Evolutionary conservation across 768 basidiomycete species (phyloP).

Genomic region (Suillus americanus): DNA sequence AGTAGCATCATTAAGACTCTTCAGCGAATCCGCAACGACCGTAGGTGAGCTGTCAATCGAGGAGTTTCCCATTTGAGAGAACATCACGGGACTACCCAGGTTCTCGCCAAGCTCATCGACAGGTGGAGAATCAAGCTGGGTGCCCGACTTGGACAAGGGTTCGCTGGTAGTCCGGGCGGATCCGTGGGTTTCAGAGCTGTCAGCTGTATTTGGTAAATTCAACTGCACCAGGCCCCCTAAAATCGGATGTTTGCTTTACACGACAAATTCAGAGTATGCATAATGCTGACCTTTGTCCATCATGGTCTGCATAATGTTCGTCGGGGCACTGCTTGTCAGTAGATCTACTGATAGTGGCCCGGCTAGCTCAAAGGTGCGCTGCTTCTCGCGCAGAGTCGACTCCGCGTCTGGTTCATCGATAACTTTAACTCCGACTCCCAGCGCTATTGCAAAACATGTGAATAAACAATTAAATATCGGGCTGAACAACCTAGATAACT

Average conservation of each 20-base stretch:
- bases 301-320: constrained; percentile 57
- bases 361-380: constrained; percentile 19
- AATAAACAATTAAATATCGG: constrained; percentile 5
- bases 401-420: constrained; percentile 28
- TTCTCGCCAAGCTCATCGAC: constrained; percentile 4
- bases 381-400: constrained; percentile 20
- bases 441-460: constrained; percentile 32
- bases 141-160: constrained; percentile 33
- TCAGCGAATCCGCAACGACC: constrained; percentile 9
- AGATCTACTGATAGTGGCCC: constrained; percentile 28
- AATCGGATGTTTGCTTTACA: neutral
- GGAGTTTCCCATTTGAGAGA: constrained; percentile 4
- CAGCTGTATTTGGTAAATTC: constrained; percentile 40
- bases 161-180: constrained; percentile 46
- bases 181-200: constrained; percentile 30
- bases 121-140: constrained; percentile 25
- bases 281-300: constrained; percentile 58
- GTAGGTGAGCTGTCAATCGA: constrained; percentile 5
- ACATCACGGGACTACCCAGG: neutral
- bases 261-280: neutral
- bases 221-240: constrained; percentile 61
- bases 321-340: constrained; percentile 15
- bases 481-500: constrained; percentile 18
- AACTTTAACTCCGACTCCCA: constrained; percentile 69
- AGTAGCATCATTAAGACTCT: neutral